Conservation (phyloP, 768 basidiomycete species). For the Podaxis sp. region DNA sequence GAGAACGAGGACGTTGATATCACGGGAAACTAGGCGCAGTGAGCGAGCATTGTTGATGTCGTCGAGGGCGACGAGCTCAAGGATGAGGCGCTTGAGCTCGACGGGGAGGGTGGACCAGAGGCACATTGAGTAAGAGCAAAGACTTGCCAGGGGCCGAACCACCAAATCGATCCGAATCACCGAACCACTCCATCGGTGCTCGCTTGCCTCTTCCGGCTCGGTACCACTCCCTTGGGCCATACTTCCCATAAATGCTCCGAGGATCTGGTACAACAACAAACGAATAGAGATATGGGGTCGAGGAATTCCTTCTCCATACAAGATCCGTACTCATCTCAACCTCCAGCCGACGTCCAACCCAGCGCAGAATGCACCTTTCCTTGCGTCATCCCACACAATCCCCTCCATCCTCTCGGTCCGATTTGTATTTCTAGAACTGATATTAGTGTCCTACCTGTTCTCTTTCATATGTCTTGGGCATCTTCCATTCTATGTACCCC, state of each 20-base stretch:
- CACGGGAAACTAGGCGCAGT: constrained; percentile 32
- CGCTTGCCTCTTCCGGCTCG: background rate
- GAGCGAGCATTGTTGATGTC: constrained; percentile 23
- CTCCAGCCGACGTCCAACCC: background rate
- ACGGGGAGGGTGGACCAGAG: constrained; percentile 31
- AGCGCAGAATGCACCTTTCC: background rate
- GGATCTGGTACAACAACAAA: constrained; percentile 1
- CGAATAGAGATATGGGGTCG: background rate
- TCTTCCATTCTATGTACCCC: constrained; percentile 9
- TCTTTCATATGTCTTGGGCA: background rate
- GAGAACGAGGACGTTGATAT: constrained; percentile 33
- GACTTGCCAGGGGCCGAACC: constrained; percentile 7
- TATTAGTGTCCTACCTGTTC: background rate
- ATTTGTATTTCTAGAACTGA: constrained; percentile 2
- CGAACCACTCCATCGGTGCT: background rate
- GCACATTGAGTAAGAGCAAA: background rate
- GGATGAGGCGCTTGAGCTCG: constrained; percentile 33
- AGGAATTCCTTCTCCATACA: background rate
- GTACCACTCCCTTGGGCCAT: background rate
- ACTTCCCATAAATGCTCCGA: constrained; percentile 9
- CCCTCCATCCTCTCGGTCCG: background rate
- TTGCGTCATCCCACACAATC: background rate
- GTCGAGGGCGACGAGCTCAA: constrained; percentile 26
- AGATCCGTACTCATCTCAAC: constrained; percentile 1
- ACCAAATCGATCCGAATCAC: constrained; percentile 13